phyloP scores from a whole-genome alignment of 2,329 filamentous ascomycete species.

The Teratosphaeria zuluensis region DNA sequence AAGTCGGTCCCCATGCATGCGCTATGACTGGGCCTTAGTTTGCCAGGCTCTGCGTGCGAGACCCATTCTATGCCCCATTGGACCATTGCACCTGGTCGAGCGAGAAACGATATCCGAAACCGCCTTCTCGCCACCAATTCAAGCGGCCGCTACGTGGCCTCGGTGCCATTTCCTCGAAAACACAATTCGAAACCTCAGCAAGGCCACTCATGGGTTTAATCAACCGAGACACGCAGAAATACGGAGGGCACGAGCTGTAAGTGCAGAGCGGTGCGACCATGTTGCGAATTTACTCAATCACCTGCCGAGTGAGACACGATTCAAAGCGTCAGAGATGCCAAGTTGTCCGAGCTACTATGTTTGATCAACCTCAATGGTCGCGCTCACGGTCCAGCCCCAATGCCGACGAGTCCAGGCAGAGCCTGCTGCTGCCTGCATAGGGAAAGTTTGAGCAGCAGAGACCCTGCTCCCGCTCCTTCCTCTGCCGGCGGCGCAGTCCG shows the following conservation, averaged over 20 bases:
- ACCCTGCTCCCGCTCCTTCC: neutral
- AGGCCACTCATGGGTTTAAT: neutral
- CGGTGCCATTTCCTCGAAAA: too few relatives aligned
- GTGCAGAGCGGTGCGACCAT: neutral
- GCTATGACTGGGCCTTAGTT: too few relatives aligned
- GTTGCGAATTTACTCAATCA: too few relatives aligned
- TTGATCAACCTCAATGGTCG: neutral
- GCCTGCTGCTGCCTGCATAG: neutral
- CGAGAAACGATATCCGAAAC: too few relatives aligned
- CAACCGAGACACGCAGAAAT: neutral
- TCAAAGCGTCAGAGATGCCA: neutral
- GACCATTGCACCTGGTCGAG: too few relatives aligned
- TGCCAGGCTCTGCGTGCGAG: too few relatives aligned
- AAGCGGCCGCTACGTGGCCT: too few relatives aligned
- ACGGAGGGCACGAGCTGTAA: neutral
- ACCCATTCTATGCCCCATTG: too few relatives aligned
- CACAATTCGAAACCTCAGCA: too few relatives aligned
- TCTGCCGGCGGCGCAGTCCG: neutral
- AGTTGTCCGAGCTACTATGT: neutral
- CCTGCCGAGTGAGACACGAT: neutral
- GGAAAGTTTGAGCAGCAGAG: neutral
- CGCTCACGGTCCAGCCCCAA: neutral
- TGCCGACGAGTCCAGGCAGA: neutral
- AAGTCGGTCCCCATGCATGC: too few relatives aligned
- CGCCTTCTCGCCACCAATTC: too few relatives aligned